Conservation (phyloP, 192 early-diverging fungal species). For the Rhizoclosmatium sp. region DNA sequence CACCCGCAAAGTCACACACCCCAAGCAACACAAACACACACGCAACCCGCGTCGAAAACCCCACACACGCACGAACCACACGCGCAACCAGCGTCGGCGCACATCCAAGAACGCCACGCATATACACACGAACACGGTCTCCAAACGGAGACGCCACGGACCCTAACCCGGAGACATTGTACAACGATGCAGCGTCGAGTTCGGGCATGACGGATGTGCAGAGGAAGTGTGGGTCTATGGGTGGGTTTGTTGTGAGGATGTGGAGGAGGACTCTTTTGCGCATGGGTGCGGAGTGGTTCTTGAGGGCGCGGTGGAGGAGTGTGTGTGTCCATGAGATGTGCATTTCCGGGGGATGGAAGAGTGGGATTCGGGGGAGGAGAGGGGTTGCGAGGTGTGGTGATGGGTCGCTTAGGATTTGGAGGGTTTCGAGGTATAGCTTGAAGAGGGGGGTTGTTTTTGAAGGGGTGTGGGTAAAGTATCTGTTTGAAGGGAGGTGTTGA, state of each 20-base stretch:
- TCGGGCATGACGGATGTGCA: constrained; percentile 7
- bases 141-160: constrained; percentile 39
- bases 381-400: constrained; percentile 60
- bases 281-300: constrained; percentile 34
- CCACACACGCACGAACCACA: not conserved
- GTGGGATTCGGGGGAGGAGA: constrained; percentile 50
- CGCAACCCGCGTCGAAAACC: constrained; percentile 21
- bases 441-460: no score
- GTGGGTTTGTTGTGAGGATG: not conserved
- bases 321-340: constrained; percentile 40
- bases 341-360: constrained; percentile 18
- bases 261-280: constrained; percentile 28
- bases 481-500: no score
- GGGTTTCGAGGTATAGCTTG: constrained; percentile 48
- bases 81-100: not conserved
- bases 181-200: constrained; percentile 36
- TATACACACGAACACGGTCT: constrained; percentile 31
- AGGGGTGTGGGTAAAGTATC: no score
- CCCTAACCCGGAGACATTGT: constrained; percentile 42
- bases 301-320: constrained; percentile 39
- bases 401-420: constrained; percentile 57
- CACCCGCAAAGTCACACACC: not conserved
- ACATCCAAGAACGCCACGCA: not conserved
- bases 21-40: constrained; percentile 30
- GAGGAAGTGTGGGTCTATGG: not conserved